Base-by-base conservation (phyloP, 2,329 filamentous ascomycete species). In the Lachnellula willkommii region DNA sequence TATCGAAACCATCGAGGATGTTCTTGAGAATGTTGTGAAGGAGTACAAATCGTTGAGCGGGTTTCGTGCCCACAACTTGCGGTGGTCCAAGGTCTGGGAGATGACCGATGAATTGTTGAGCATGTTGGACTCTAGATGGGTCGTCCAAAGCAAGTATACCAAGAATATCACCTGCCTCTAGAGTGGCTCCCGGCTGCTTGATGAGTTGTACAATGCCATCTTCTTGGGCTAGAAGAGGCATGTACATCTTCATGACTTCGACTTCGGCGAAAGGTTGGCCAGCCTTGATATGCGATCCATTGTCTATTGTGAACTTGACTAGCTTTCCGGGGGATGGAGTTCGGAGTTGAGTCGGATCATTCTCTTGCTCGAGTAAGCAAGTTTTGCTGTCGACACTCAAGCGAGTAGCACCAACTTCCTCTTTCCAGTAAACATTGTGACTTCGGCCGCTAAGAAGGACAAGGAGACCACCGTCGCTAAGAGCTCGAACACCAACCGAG, bases 181-280 rank as follows among this genome's bases (percentile, higher is more conserved):
- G 88, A 17, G 91, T 95, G n/a, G 94, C 89, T 72, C 94, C 94
- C 60, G 94, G 94, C 77, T 97, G 94, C 83, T 99, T 99, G 80
- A 99, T 96, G 68, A 99, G 83, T 77, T 96, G 94, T 55, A 99
- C 93, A 53, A 95, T 82, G 78, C 94, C 94, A 67, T 96, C 94
- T 73, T 99, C 94, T 70, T 92, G 88, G 2, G 94, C 89, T 59
- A 99, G 82, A 54, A 99, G 81, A 68, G 94, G 94, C 94, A 99
- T 99, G 82, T 97, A 97, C 94, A 99, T 99, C 82, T 99, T 99
- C 94, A 99, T 99, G 75, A 99, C 94, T 76, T 99, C 94, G 42
- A 99, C 93, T 74, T 99, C 94, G 54, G 94, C 94, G 69, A 91
- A 99, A 36, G 93, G 80, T 73, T 97, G 89, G 55, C 93, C 93